Conservation (phyloP, 106 monocot genomes). For the Apostasia shenzhenica region DNA sequence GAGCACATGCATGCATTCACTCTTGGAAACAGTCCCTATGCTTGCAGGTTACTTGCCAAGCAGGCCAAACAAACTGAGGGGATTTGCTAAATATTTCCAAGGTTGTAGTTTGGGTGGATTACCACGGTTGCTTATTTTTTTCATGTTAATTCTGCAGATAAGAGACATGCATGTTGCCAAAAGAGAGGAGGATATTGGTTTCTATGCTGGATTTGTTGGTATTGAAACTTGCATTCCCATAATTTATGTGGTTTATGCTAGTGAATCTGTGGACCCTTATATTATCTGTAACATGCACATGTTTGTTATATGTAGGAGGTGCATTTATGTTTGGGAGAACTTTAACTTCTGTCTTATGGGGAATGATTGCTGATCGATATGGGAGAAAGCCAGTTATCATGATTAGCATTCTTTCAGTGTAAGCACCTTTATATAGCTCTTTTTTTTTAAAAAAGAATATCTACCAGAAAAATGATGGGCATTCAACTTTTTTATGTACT, state of each 20-base stretch:
- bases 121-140: no score
- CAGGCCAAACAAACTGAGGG: no score
- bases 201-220: conserved; percentile 64
- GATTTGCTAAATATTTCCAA: no score
- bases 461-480: not conserved
- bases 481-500: not conserved
- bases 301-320: conserved; percentile 28
- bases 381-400: conserved; percentile 27
- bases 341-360: conserved; percentile 21
- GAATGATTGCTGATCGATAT: conserved; percentile 15
- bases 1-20: no score
- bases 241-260: no score
- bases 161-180: conserved; percentile 53
- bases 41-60: no score
- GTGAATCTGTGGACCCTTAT: no score
- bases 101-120: no score
- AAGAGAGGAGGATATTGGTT: conserved; percentile 51
- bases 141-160: conserved; percentile 10
- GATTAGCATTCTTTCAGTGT: conserved; percentile 32
- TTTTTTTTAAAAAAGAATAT: not conserved
- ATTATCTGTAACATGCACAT: not conserved
- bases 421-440: conserved; percentile 3
- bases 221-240: no score
- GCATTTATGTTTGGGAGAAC: conserved; percentile 49
- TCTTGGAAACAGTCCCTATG: no score